Percentiles rank a stretch among this genome's conserved stretches.
Conservation (phyloP, 768 basidiomycete genomes). For the Macrolepiota fuliginosa region DNA sequence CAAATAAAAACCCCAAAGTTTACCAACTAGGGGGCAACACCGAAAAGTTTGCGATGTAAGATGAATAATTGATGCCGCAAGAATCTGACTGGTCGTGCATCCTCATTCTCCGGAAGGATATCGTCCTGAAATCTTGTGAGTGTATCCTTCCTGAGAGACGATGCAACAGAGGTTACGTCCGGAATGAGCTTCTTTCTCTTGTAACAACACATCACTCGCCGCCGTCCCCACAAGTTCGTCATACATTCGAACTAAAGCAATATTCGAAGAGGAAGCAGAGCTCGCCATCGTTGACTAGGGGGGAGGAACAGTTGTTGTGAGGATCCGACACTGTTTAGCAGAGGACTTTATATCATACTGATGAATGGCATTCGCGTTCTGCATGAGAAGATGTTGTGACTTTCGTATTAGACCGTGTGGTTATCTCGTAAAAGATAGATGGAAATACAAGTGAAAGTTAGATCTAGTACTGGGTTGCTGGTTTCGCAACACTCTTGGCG, state of each 20-base stretch:
- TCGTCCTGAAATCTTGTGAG: conserved; percentile 3
- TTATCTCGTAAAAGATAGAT: not conserved
- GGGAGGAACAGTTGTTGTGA: not conserved
- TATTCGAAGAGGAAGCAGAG: not conserved
- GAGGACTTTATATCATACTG: not conserved
- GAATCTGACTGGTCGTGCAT: conserved; percentile 5
- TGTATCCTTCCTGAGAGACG: not conserved
- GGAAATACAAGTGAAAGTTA: not conserved
- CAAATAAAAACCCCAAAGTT: conserved; percentile 53
- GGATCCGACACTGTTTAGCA: not conserved
- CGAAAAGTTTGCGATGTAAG: conserved; percentile 57
- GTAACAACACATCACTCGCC: not conserved
- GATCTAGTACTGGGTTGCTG: not conserved
- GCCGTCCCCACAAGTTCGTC: not conserved
- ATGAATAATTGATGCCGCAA: conserved; percentile 53
- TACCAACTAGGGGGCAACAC: conserved; percentile 49
- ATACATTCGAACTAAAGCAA: not conserved
- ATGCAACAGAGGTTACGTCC: not conserved
- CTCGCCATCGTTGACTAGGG: not conserved
- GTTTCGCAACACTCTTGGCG: no score
- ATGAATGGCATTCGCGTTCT: not conserved
- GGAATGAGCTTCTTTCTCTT: not conserved
- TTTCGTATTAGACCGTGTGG: not conserved
- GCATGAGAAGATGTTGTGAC: not conserved
- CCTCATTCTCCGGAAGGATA: not conserved